Base-by-base conservation (phyloP, 1,139 yeast species). In the Yamadazyma oceani region DNA sequence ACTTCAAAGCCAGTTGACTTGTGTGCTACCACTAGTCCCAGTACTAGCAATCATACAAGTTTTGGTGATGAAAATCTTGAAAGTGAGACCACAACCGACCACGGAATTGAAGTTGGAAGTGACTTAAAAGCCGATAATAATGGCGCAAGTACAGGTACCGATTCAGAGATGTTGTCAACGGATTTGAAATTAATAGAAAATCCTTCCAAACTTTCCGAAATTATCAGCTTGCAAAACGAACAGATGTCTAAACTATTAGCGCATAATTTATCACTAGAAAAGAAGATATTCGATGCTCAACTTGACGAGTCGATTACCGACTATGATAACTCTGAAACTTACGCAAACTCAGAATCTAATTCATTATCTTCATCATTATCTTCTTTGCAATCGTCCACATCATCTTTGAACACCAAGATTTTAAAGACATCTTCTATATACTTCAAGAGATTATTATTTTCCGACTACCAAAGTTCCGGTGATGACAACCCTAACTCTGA, bases 331-430 rank as follows among this genome's bases (percentile, higher is more conserved):
- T 51, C 59, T 10, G 30, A 27, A 16, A 27, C 30, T 4, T 27
- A 13, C 10, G 21, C 21, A 5, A 53, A 50, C 15, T 60, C 68
- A 4, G 39, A 43, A 31, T 42, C 53, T 21, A 57, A 57, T 26
- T 67, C 66, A 58, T 52, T 69, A 26, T 55, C 70, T 5, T 69
- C 75, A 1, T 69, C 75, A 7, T 41, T 68, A 16, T 57, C 64
- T 13, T 64, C 69, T 26, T 49, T 67, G 26, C 49, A 63, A 7
- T 60, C 67, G 0, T 54, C 69, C 2, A 57, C 72, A 0, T 51
- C 69, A 1, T 51, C 68, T 3, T 47, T 68, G 15, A 64, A 64
- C 41, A 46, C 58, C 28, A 58, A 58, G 34, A 41, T 64, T 22
- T 48, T 51, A 14, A 48, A 52, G 32, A 57, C 66, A 2, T 66